Base-by-base conservation (phyloP, 352 stramenopile genomes). In the Pilasporangium apinafurcum region DNA sequence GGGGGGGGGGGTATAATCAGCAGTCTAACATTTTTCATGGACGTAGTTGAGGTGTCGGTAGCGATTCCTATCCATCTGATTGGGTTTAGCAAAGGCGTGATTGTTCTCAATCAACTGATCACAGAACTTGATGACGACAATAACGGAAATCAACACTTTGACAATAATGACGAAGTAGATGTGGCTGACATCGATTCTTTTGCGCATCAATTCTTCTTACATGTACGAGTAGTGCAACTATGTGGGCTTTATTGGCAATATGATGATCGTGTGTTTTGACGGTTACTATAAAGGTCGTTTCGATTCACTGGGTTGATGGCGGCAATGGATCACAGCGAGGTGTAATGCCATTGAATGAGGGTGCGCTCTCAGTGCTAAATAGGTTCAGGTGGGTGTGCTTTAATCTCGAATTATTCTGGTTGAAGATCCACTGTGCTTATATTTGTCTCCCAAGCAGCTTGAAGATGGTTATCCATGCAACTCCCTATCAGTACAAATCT, bases 71-170 rank as follows among this genome's bases (percentile, higher is more conserved):
- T 87, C 12, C 68, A 85, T 39, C 51, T 87, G 6, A 38, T 85
- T 10, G 75, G 75, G 4, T 87, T 87, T 37, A 87, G 75, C 59
- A 83, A 83, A 46, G 75, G 75, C 4, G 71, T 67, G 14, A 57
- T 75, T 21, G 75, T 87, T 21, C 46, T 87, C 16, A 87, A 85
- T 37, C 75, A 87, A 43, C 51, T 87, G n/a, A 61, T 79, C 28
- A 80, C 75, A 4, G 75, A 87, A 37, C 52, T 84, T 5, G 70
- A 69, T 53, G 34, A 63, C 54, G 40, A 59, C 59, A 33, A 56
- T 13, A 14, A 17, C 24, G 26, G 14, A 14, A 37, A 46, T 17
- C 47, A 45, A 24, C 51, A 54, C 14, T 38, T 44, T 22, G 52
- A 53, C 30, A 48, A 56, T 14, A 29, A 54, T 20, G 27, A 14